Evolutionary conservation across 139 green algal genomes (phyloP).

Genomic region (Picochlorum costavermella): DNA sequence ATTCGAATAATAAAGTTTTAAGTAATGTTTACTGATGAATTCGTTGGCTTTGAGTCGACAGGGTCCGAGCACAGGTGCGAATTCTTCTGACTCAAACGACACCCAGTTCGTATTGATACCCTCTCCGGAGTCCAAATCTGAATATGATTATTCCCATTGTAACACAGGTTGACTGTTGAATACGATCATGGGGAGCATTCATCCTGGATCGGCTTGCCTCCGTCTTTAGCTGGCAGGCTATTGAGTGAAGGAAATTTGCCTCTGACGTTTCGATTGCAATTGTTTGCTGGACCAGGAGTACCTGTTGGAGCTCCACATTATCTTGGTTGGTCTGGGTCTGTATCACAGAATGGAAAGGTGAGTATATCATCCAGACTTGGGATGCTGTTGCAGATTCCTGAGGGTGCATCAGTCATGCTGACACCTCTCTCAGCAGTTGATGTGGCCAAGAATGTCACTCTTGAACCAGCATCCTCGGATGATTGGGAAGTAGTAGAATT

Average conservation of each 20-base stretch:
- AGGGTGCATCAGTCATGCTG: not conserved
- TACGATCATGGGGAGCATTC: constrained; percentile 1
- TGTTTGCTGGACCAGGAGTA: not conserved
- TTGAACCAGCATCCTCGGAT: constrained; percentile 51
- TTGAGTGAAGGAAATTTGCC: not conserved
- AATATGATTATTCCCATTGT: too few relatives aligned
- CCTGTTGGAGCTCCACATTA: not conserved
- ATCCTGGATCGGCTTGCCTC: not conserved
- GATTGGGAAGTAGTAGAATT: constrained; percentile 84
- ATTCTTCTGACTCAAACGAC: not conserved
- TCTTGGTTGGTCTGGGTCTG: constrained; percentile 1
- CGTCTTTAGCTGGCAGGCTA: not conserved
- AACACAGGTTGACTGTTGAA: not conserved
- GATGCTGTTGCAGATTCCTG: not conserved
- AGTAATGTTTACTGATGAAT: constrained; percentile 4
- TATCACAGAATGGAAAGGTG: not conserved
- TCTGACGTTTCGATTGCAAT: constrained; percentile 1
- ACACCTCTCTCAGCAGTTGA: constrained; percentile 12
- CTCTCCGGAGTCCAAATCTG: too few relatives aligned
- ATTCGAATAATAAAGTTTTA: not conserved
- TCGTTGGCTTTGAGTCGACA: constrained; percentile 1
- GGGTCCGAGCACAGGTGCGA: not conserved
- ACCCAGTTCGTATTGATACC: too few relatives aligned
- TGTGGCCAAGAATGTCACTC: constrained; percentile 30
- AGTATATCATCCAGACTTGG: constrained; percentile 6